Conservation (phyloP, 2,329 filamentous ascomycete genomes). For the Ambrosiella beaveri region DNA sequence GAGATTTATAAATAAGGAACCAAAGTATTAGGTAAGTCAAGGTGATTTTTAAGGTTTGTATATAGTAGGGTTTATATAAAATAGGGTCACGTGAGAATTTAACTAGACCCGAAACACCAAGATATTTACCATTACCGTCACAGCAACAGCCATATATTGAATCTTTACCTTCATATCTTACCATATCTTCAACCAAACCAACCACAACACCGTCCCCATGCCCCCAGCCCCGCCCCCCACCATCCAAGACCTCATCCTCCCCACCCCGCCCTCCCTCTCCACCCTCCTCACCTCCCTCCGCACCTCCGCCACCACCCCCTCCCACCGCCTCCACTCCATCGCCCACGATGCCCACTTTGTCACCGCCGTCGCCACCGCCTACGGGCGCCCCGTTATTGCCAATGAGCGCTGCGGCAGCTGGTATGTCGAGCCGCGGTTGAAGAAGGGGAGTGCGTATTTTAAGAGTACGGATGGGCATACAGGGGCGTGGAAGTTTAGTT, state of each 20-base stretch:
- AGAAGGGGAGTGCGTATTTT: conserved; percentile 71
- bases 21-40: neutral
- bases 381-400: conserved; percentile 55
- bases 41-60: neutral
- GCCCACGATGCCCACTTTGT: conserved; percentile 62
- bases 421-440: conserved; percentile 57
- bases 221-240: neutral
- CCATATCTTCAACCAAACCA: neutral
- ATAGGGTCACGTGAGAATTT: neutral
- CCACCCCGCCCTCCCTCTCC: conserved; percentile 46
- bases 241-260: conserved; percentile 30
- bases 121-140: no score
- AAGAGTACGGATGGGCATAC: conserved; percentile 95
- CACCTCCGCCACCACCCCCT: conserved; percentile 46
- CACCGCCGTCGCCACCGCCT: conserved; percentile 35
- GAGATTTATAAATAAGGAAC: no score
- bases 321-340: conserved; percentile 73
- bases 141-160: no score
- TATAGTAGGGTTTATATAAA: neutral
- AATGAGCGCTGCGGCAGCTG: conserved; percentile 94
- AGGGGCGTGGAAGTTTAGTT: conserved; percentile 79
- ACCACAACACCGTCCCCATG: neutral
- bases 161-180: neutral
- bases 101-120: neutral
- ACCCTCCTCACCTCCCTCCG: conserved; percentile 55